Conservation (phyloP, 345 rosid species). For the Excoecaria agallocha region DNA sequence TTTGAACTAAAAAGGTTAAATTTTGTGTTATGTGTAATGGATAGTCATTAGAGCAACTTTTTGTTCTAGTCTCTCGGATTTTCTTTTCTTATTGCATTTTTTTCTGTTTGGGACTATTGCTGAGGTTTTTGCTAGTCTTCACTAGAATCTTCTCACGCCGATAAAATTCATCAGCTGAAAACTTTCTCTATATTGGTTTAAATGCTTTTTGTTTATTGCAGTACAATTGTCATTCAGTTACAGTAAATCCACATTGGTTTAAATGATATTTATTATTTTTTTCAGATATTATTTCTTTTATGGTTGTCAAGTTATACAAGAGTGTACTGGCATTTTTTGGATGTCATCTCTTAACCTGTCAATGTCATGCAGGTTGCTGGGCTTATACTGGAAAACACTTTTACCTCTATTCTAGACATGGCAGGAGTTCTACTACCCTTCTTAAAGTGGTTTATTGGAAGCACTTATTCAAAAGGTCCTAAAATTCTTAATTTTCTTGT, state of each 20-base stretch:
- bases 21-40: background rate
- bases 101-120: background rate
- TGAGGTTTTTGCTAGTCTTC: background rate
- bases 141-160: background rate
- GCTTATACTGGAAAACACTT: constrained; percentile 89
- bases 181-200: background rate
- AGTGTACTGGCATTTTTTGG: background rate
- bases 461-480: constrained; percentile 71
- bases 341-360: constrained; percentile 11
- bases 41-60: background rate
- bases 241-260: background rate
- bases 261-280: too few relatives aligned
- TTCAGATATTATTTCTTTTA: background rate
- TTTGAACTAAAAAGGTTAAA: background rate
- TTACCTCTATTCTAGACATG: constrained; percentile 98
- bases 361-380: constrained; percentile 57
- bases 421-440: constrained; percentile 92
- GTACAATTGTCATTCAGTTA: background rate
- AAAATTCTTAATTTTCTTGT: constrained; percentile 85
- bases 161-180: background rate
- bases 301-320: background rate
- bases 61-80: background rate
- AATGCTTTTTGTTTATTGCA: background rate
- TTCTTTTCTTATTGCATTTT: background rate
- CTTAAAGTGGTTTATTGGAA: constrained; percentile 95